Percentiles rank a stretch among this genome's conserved stretches.
Conservation (phyloP, 257 asterid genomes). For the Lycium ferocissimum region DNA sequence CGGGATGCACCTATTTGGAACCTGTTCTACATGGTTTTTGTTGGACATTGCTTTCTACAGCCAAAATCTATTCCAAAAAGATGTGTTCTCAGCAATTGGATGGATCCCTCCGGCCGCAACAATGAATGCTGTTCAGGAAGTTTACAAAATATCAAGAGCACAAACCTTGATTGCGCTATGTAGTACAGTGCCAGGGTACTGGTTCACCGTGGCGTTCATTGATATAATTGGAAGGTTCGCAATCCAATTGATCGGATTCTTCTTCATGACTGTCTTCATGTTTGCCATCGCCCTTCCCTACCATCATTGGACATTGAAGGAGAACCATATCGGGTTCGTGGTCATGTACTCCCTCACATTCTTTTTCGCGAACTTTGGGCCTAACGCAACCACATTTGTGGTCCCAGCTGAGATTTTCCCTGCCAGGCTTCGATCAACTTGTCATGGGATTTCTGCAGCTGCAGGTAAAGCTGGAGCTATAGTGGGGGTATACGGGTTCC, state of each 20-base stretch:
- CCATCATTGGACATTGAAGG: slow-evolving; percentile 35
- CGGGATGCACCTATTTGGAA: slow-evolving; percentile 38
- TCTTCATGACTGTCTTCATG: slow-evolving; percentile 44
- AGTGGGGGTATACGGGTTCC: slow-evolving; percentile 40
- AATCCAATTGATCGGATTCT: slow-evolving; percentile 15
- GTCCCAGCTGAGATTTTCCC: slow-evolving; percentile 34
- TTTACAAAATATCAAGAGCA: slow-evolving; percentile 32
- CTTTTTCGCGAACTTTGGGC: slow-evolving; percentile 42
- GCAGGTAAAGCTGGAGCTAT: slow-evolving; percentile 49
- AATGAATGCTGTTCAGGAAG: slow-evolving; percentile 44
- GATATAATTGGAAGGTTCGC: slow-evolving; percentile 38
- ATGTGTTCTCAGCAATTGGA: background rate
- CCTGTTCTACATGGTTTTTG: slow-evolving; percentile 39
- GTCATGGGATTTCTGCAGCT: slow-evolving; percentile 46
- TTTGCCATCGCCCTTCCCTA: slow-evolving; percentile 40
- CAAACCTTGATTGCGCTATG: slow-evolving; percentile 40
- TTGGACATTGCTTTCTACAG: slow-evolving; percentile 32
- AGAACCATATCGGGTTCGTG: slow-evolving; percentile 31
- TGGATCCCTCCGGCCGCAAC: slow-evolving; percentile 28
- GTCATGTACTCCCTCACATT: slow-evolving; percentile 11
- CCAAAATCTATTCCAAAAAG: background rate
- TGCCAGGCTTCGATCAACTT: slow-evolving; percentile 41
- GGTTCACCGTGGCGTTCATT: slow-evolving; percentile 42
- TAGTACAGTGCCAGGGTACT: slow-evolving; percentile 47
- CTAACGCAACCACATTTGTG: slow-evolving; percentile 43